Conservation (phyloP, 495 filamentous ascomycete genomes). For the Letharia columbiana region DNA sequence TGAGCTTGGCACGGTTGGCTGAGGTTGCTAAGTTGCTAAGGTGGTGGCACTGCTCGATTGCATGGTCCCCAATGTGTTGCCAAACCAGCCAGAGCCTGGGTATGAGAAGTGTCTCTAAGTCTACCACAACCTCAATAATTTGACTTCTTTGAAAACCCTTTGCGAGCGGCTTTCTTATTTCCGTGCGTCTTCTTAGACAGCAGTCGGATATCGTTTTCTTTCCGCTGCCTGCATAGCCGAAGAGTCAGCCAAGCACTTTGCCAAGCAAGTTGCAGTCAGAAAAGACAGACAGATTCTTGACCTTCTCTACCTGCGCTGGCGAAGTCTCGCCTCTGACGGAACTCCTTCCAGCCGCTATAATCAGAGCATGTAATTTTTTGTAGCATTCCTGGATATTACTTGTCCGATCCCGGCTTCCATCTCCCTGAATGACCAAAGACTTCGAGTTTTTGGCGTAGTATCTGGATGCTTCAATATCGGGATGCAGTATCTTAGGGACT, state of each 20-base stretch:
- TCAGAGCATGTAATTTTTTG: constrained; percentile 49
- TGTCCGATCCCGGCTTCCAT: constrained; percentile 55
- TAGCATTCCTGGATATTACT: constrained; percentile 60
- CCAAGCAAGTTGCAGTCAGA: constrained; percentile 24
- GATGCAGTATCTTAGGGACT: constrained; percentile 62
- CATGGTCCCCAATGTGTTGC: constrained; percentile 9
- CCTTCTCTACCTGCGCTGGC: constrained; percentile 46
- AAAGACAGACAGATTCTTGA: constrained; percentile 55
- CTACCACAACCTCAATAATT: constrained; percentile 16
- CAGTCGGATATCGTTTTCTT: constrained; percentile 61
- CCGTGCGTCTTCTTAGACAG: constrained; percentile 68
- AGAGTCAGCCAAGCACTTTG: constrained; percentile 8
- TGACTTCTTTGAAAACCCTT: constrained; percentile 33
- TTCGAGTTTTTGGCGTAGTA: constrained; percentile 60
- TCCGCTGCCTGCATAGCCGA: constrained; percentile 49
- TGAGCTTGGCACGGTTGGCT: constrained; percentile 5
- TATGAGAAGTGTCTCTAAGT: constrained; percentile 2
- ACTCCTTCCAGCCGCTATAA: constrained; percentile 44
- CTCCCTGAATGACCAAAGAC: constrained; percentile 58
- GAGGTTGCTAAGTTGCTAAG: constrained; percentile 1
- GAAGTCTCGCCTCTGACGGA: constrained; percentile 59
- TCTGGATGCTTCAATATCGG: constrained; percentile 52
- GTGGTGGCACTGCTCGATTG: background rate
- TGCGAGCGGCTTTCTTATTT: constrained; percentile 68
- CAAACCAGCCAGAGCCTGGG: constrained; percentile 9